Percentiles rank a stretch among this genome's conserved stretches.
These are phyloP conservation scores for Kazachstania africana DNA, from an alignment of 805 yeast genomes.

Conservation along the genomic window DNA sequence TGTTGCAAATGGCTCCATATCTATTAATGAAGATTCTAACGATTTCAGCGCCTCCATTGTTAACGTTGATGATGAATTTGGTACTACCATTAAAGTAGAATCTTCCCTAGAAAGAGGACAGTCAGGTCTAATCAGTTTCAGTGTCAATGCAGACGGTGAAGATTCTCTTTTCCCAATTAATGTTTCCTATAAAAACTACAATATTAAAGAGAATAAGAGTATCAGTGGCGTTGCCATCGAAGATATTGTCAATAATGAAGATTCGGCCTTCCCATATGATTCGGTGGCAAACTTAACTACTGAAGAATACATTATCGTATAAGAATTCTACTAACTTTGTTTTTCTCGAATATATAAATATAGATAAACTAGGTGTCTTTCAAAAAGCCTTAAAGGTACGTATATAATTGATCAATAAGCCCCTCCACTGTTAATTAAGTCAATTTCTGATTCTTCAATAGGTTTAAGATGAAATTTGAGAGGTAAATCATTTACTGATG, in stretches of 20 bases:
- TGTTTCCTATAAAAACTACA: no score
- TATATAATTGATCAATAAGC: no score
- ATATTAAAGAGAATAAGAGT: slow-evolving; percentile 1
- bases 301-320: slow-evolving; percentile 47
- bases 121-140: slow-evolving; percentile 69
- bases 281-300: slow-evolving; percentile 44
- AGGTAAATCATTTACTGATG: slow-evolving; percentile 58
- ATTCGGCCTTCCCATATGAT: slow-evolving; percentile 54
- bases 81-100: slow-evolving; percentile 54
- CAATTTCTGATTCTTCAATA: slow-evolving; percentile 60
- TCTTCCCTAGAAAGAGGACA: slow-evolving; percentile 29
- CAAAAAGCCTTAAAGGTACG: no score
- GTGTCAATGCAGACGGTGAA: slow-evolving; percentile 64
- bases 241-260: slow-evolving; percentile 36
- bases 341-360: no score
- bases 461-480: slow-evolving; percentile 56
- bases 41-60: slow-evolving; percentile 44
- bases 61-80: slow-evolving; percentile 49
- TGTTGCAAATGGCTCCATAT: slow-evolving; percentile 44
- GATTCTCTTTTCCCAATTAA: slow-evolving; percentile 84
- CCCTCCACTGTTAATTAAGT: slow-evolving; percentile 72
- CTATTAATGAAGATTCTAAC: slow-evolving; percentile 35
- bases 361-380: no score
- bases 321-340: no score
- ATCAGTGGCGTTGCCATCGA: slow-evolving; percentile 57